Evolutionary conservation across 306 rosid genomes (phyloP).

Genomic region (Begonia peltatifolia): DNA sequence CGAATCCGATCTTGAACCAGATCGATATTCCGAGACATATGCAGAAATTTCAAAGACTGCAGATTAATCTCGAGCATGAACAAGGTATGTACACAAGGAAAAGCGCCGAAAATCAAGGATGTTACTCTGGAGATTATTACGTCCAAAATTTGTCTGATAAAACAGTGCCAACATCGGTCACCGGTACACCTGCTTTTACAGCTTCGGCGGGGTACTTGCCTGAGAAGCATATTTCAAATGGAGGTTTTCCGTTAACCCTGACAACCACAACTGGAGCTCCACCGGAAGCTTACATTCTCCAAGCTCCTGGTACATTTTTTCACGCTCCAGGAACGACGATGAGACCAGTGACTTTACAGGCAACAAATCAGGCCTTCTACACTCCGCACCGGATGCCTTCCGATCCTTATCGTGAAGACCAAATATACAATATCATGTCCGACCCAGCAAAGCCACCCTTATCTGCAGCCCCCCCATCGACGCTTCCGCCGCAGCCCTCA

Average conservation of each 20-base stretch:
- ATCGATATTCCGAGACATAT: constrained; percentile 52
- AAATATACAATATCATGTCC: constrained; percentile 31
- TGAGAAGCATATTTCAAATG: constrained; percentile 40
- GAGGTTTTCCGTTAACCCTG: constrained; percentile 20
- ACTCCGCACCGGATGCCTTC: constrained; percentile 43
- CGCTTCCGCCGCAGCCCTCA: constrained; percentile 30
- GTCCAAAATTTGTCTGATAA: constrained; percentile 42
- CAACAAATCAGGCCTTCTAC: constrained; percentile 45
- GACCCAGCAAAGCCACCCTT: constrained; percentile 14
- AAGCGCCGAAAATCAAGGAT: constrained; percentile 36
- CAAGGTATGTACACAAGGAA: constrained; percentile 41
- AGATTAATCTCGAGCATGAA: constrained; percentile 38
- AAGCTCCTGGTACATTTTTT: constrained; percentile 31
- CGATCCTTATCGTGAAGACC: constrained; percentile 32
- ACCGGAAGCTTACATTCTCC: constrained; percentile 48
- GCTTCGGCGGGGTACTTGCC: constrained; percentile 38
- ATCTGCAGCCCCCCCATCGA: constrained; percentile 17
- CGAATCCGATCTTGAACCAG: constrained; percentile 31
- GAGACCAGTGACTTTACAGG: constrained; percentile 22
- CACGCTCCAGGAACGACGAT: constrained; percentile 33
- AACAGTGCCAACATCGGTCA: constrained; percentile 15
- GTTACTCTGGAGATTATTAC: constrained; percentile 50
- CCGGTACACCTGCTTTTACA: constrained; percentile 4
- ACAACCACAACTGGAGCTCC: constrained; percentile 23
- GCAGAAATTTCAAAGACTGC: constrained; percentile 47